These are phyloP conservation scores for Kokia cookei DNA, from an alignment of 441 rosid species.

Conservation along the genomic window DNA sequence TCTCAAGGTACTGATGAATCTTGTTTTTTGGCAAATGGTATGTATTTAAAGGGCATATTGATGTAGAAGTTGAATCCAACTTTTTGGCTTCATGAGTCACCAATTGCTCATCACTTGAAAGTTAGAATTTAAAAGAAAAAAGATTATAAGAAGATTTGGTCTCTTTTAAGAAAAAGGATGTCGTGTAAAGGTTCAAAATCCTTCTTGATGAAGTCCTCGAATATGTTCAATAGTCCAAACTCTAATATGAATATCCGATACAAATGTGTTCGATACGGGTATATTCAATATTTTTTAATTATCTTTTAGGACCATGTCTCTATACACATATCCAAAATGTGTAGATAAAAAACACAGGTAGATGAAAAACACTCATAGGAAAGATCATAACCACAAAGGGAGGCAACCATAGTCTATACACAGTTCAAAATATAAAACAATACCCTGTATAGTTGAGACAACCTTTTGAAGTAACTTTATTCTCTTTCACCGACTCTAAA, in stretches of 20 bases:
- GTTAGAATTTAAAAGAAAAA: background rate
- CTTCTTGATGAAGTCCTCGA: background rate
- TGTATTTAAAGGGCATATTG: conserved; percentile 6
- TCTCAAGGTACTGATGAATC: background rate
- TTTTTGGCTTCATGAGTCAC: conserved; percentile 19
- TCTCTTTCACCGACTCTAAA: background rate
- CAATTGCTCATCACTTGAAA: conserved; percentile 10
- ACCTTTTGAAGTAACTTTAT: background rate
- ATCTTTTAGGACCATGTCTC: too few species aligned
- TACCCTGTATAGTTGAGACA: background rate
- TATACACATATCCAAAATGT: too few species aligned
- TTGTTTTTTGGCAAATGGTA: background rate
- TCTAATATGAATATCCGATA: background rate
- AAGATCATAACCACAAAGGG: too few species aligned
- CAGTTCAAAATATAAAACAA: too few species aligned
- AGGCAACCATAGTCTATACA: too few species aligned
- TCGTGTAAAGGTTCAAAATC: background rate
- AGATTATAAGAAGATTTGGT: conserved; percentile 1
- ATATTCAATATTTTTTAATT: too few species aligned
- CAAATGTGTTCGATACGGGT: background rate
- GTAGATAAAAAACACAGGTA: background rate
- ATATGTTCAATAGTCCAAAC: background rate
- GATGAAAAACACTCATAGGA: background rate
- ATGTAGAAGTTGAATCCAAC: conserved; percentile 1
- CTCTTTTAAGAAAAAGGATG: conserved; percentile 1